A percentile compares a stretch with the other conserved stretches of the same genome.
phyloP scores from a whole-genome alignment of 2,329 filamentous ascomycete species.

The Immersiporthe knoxdaviesiana region DNA sequence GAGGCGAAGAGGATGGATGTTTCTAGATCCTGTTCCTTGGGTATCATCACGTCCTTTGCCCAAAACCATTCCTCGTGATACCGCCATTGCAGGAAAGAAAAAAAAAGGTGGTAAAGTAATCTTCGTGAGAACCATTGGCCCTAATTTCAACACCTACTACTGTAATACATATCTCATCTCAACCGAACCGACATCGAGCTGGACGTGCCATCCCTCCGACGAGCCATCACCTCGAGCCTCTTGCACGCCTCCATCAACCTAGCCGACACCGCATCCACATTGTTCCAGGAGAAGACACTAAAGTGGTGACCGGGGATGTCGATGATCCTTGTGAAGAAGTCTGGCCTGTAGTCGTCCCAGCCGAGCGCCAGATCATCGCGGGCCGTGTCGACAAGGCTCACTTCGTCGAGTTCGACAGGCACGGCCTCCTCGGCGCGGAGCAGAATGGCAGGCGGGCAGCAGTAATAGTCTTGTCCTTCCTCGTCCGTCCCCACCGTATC shows the following conservation, averaged over 20 bases:
- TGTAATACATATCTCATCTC: neutral
- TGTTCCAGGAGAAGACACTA: conserved; percentile 45
- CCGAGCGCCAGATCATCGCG: conserved; percentile 49
- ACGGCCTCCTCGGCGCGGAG: conserved; percentile 49
- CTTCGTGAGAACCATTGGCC: no score
- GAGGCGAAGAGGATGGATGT: no score
- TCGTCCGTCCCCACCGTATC: no score
- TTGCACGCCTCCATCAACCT: conserved; percentile 37
- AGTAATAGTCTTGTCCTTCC: neutral
- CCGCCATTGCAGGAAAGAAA: no score
- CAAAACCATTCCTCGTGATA: no score
- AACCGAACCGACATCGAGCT: neutral
- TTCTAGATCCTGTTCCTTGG: no score
- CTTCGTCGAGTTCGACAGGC: conserved; percentile 37
- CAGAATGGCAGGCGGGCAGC: conserved; percentile 47
- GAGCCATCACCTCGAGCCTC: conserved; percentile 30
- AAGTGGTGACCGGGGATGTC: conserved; percentile 58
- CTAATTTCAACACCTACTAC: no score
- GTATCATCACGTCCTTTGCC: no score
- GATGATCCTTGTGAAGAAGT: conserved; percentile 50
- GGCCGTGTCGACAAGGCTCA: conserved; percentile 47
- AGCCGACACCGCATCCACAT: conserved; percentile 35
- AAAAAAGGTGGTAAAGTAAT: no score
- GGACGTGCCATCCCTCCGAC: neutral
- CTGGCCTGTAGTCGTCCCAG: conserved; percentile 52